These are phyloP conservation scores for Phytopythium cucurbitacearum DNA, from an alignment of 352 stramenopile species.

Conservation along the genomic window DNA sequence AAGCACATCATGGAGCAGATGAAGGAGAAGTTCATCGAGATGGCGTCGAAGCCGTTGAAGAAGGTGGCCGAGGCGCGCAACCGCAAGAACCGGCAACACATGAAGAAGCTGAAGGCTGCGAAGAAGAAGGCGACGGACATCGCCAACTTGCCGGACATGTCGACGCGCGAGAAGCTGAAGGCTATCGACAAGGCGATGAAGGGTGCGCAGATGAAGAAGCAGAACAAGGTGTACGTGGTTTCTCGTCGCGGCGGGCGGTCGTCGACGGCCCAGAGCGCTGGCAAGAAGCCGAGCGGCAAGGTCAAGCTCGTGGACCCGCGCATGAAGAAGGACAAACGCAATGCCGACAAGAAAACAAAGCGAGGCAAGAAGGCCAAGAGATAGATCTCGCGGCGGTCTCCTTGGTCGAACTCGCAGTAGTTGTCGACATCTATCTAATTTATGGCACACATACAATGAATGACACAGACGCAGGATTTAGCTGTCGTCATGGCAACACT, in stretches of 20 bases:
- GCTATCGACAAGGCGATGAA: conserved; percentile 97
- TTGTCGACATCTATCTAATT: no score
- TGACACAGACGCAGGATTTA: conserved; percentile 24
- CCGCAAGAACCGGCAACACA: conserved; percentile 92
- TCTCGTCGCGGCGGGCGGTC: conserved; percentile 63
- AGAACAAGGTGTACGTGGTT: conserved; percentile 97
- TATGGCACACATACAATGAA: no score
- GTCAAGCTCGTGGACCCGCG: conserved; percentile 98
- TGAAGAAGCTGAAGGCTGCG: conserved; percentile 94
- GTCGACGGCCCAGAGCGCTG: conserved; percentile 44
- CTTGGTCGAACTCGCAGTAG: no score
- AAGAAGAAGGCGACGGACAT: conserved; percentile 98
- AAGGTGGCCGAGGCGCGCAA: conserved; percentile 98
- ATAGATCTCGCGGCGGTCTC: conserved; percentile 21
- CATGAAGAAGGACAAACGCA: conserved; percentile 97
- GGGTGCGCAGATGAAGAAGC: conserved; percentile 81
- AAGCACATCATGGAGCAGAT: conserved; percentile 97
- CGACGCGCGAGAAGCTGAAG: conserved; percentile 97
- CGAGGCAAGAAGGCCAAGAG: conserved; percentile 86
- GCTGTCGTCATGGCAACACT: conserved; percentile 35
- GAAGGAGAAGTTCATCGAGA: conserved; percentile 95
- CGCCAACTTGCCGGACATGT: conserved; percentile 95
- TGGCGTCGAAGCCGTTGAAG: conserved; percentile 97
- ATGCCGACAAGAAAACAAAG: conserved; percentile 76
- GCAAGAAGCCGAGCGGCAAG: conserved; percentile 84